Percentiles rank a stretch among this genome's conserved stretches.
Evolutionary conservation across 2,329 filamentous ascomycete genomes (phyloP).

Genomic region (Beauveria varroae): DNA sequence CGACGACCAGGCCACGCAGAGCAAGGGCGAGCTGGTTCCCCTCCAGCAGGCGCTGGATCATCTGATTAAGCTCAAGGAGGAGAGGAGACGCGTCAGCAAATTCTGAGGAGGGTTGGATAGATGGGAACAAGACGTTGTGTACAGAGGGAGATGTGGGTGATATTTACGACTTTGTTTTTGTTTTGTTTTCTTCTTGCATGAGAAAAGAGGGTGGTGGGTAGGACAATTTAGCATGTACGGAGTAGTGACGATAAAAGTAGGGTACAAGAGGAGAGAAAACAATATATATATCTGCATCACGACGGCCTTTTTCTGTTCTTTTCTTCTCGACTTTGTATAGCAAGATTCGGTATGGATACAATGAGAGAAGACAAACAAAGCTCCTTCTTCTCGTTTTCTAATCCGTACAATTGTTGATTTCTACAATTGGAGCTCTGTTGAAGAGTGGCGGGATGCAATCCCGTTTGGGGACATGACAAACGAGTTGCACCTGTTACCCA

Average conservation of each 20-base stretch:
- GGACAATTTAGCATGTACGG: not conserved
- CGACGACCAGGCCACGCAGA: constrained; percentile 54
- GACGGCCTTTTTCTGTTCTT: not conserved
- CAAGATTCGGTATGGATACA: no score
- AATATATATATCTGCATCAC: not conserved
- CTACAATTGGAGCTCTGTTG: not conserved
- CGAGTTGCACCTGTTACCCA: no score
- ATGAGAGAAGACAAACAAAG: not conserved
- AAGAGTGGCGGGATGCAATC: not conserved
- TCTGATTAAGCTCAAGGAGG: constrained; percentile 43
- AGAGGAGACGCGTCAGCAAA: constrained; percentile 32
- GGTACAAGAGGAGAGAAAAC: not conserved
- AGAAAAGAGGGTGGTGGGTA: not conserved
- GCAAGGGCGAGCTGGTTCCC: constrained; percentile 50
- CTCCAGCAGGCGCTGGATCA: constrained; percentile 51
- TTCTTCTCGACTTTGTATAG: not conserved
- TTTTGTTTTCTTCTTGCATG: not conserved
- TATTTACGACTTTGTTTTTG: not conserved
- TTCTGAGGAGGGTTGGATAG: constrained; percentile 18
- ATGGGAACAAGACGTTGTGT: not conserved
- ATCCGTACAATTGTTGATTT: no score
- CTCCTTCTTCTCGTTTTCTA: no score
- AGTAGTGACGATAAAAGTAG: not conserved
- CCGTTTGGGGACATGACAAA: not conserved
- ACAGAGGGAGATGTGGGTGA: not conserved